These are phyloP conservation scores for Komagataella mondaviorum DNA, from an alignment of 805 yeast genomes.

Conservation along the genomic window DNA sequence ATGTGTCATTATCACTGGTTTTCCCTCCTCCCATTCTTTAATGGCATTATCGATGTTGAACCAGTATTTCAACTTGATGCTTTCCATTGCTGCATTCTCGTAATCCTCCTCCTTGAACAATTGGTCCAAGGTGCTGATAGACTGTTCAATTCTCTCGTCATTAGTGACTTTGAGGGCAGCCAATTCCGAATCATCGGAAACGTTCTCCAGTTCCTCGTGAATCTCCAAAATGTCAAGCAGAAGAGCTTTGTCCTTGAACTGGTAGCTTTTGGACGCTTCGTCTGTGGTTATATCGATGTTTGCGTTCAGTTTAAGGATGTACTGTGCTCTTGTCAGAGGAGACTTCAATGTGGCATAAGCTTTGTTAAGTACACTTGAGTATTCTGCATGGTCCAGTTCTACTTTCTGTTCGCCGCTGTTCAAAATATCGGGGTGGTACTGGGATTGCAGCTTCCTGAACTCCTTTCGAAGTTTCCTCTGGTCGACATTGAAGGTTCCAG, in stretches of 20 bases:
- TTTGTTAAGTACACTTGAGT: constrained; percentile 48
- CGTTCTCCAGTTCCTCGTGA: constrained; percentile 70
- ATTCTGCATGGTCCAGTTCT: constrained; percentile 16
- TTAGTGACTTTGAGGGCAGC: constrained; percentile 39
- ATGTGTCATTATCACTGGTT: constrained; percentile 52
- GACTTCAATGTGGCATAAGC: constrained; percentile 64
- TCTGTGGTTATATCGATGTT: constrained; percentile 50
- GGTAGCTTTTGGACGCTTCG: constrained; percentile 26
- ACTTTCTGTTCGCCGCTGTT: constrained; percentile 7
- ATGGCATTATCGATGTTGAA: constrained; percentile 59
- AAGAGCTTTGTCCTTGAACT: constrained; percentile 31
- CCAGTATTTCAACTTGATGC: constrained; percentile 77
- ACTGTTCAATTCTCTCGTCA: constrained; percentile 32
- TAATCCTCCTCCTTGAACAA: constrained; percentile 36
- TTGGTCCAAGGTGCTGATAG: constrained; percentile 29
- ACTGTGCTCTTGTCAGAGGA: constrained; percentile 62
- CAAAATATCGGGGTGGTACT: constrained; percentile 69
- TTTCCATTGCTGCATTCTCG: constrained; percentile 47
- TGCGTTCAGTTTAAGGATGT: constrained; percentile 28
- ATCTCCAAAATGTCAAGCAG: constrained; percentile 71
- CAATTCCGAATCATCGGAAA: constrained; percentile 45
- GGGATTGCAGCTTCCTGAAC: constrained; percentile 58
- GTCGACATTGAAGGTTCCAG: constrained; percentile 46
- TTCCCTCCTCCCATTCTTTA: constrained; percentile 67
- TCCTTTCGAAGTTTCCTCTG: constrained; percentile 50